Percentiles rank a stretch among this genome's conserved stretches.
Evolutionary conservation across 2,329 filamentous ascomycete genomes (phyloP).

Genomic region (Neodidymelliopsis sp.): DNA sequence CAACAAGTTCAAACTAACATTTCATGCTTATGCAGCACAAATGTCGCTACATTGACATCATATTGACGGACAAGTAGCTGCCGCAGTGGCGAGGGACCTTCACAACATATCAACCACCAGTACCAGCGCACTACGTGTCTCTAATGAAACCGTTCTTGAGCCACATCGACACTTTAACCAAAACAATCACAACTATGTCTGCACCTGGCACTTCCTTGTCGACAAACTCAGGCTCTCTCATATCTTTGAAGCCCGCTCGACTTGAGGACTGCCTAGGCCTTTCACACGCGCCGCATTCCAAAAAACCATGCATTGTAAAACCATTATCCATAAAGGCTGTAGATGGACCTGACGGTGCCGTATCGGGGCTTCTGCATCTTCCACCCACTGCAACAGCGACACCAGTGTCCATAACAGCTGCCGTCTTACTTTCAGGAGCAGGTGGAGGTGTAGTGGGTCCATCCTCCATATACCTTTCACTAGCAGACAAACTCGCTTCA

Average conservation of each 20-base stretch:
- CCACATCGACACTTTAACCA: background rate
- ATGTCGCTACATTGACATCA: background rate
- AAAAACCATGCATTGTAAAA: conserved; percentile 11
- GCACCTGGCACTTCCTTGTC: background rate
- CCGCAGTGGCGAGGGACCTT: background rate
- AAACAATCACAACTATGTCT: background rate
- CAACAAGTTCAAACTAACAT: background rate
- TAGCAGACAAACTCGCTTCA: conserved; percentile 52
- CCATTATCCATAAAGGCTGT: conserved; percentile 23
- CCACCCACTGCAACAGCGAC: conserved; percentile 7
- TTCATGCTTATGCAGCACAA: background rate
- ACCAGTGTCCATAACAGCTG: conserved; percentile 47
- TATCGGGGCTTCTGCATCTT: conserved; percentile 29
- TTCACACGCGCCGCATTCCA: conserved; percentile 12
- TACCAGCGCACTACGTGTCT: background rate
- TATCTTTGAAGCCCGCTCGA: too few species aligned
- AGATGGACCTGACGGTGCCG: conserved; percentile 20
- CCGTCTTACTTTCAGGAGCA: conserved; percentile 51
- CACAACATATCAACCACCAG: background rate
- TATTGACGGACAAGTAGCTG: background rate
- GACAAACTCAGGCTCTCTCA: background rate
- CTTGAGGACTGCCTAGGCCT: conserved; percentile 16
- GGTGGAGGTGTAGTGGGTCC: conserved; percentile 53
- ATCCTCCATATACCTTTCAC: conserved; percentile 51
- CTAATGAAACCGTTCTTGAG: background rate